Conservation (phyloP, 345 rosid genomes). For the Eutrema yunnanense region DNA sequence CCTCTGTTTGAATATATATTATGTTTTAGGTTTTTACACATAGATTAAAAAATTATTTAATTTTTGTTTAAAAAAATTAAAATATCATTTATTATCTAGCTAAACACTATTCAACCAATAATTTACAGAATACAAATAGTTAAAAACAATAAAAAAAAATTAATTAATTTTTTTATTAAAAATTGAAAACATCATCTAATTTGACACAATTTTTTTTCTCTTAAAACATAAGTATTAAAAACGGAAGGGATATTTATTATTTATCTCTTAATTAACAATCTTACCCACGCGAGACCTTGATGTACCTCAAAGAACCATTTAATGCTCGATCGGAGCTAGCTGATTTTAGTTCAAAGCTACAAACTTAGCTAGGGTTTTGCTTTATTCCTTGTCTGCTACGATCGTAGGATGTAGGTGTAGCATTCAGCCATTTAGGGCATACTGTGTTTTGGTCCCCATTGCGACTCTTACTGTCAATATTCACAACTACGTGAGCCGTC, state of each 20-base stretch:
- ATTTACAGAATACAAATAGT: too few relatives aligned
- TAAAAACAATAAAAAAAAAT: too few relatives aligned
- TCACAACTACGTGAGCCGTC: not conserved
- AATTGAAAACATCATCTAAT: too few relatives aligned
- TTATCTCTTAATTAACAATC: not conserved
- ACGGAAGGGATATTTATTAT: not conserved
- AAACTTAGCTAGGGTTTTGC: slow-evolving; percentile 22
- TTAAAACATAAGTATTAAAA: too few relatives aligned
- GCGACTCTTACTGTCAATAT: not conserved
- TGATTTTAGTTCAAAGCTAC: slow-evolving; percentile 15
- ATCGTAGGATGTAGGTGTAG: slow-evolving; percentile 17
- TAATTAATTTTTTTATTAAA: too few relatives aligned
- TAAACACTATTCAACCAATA: too few relatives aligned
- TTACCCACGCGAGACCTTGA: not conserved
- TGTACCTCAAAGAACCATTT: slow-evolving; percentile 1
- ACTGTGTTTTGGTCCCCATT: slow-evolving; percentile 25
- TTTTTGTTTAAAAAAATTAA: too few relatives aligned
- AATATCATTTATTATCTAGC: too few relatives aligned
- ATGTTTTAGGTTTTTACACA: too few relatives aligned
- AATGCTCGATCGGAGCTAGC: slow-evolving; percentile 23
- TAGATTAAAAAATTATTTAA: too few relatives aligned
- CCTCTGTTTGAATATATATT: too few relatives aligned
- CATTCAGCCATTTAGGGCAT: slow-evolving; percentile 25
- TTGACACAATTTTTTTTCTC: too few relatives aligned
- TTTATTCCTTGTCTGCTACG: slow-evolving; percentile 5